Base-by-base conservation (phyloP, 192 early-diverging fungal genomes). In the Backusella parvicylindrica region DNA sequence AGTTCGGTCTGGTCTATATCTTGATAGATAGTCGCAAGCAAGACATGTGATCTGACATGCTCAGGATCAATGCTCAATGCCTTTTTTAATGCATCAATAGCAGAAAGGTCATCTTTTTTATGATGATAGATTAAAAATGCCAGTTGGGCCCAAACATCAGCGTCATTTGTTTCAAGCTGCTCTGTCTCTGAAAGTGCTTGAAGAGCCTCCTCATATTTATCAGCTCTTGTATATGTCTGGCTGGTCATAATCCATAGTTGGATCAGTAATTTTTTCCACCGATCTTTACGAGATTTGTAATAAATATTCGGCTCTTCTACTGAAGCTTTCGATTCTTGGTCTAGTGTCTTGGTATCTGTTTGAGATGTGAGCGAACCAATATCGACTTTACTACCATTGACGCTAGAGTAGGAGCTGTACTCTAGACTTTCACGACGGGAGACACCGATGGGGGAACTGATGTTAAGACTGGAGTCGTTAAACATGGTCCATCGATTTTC, bases 231-330 rank as follows among this genome's bases (percentile, higher is more conserved):
- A 28, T 70, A 70, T 12, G 40, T 70, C 16, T 26, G 35, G 30
- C 68, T 70, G 68, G 41, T 32, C 41, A 41, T 70, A n/a, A 89
- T 66, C 36, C 84, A 79, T 9, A 86, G 71, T 56, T 83, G 74
- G 81, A 93, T 90, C 64, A 93, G 72, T 1, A 71, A 81, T 71
- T 87, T 47, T 28, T 28, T 9, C 68, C 68, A 70, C 3, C 16
- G 21, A 3, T 30, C 37, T 70, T 70, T 38, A 13, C 68, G 26
- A 13, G 28, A 1, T 28, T 18, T 66, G 16, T 31, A 33, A 33
- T 31, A 33, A 3, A 66, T 33, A 8, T 66, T 66, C 30, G 28
- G 31, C 64, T 35, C 64, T 21, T 33, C 64, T 30, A 11, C 11
- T 66, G 6, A 15, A 31, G 23, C 53, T 60, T 60, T 60, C 3